These are phyloP conservation scores for Bipolaris sorokiniana DNA, from an alignment of 2,329 filamentous ascomycete genomes.

Conservation along the genomic window DNA sequence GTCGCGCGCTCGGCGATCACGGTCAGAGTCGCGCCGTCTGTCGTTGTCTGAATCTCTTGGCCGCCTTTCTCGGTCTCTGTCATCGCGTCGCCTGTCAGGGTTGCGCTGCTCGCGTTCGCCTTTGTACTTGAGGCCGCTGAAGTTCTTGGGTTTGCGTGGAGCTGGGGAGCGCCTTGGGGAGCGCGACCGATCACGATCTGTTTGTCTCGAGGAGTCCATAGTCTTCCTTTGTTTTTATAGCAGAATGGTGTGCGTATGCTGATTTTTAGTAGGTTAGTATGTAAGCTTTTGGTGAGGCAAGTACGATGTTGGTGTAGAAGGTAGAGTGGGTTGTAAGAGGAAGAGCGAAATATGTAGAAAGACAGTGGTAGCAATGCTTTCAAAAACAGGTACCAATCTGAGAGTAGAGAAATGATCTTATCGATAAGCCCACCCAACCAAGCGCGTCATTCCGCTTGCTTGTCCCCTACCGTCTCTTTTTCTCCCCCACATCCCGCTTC, in stretches of 20 bases:
- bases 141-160: constrained; percentile 44
- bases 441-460: constrained; percentile 18
- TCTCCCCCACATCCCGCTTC: constrained; percentile 11
- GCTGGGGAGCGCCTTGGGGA: constrained; percentile 30
- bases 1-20: constrained; percentile 4
- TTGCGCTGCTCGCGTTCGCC: constrained; percentile 34
- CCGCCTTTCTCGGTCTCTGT: constrained; percentile 28
- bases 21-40: constrained; percentile 5
- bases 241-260: neutral
- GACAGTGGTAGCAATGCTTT: neutral
- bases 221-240: neutral
- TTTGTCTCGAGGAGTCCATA: constrained; percentile 14
- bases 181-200: constrained; percentile 34
- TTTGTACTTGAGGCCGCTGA: constrained; percentile 66
- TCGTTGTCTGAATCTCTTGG: constrained; percentile 26
- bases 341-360: neutral
- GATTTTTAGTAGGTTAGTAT: neutral
- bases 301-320: neutral
- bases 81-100: constrained; percentile 14
- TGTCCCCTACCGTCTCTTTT: neutral
- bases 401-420: neutral
- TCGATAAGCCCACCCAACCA: constrained; percentile 5
- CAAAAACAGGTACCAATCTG: constrained; percentile 6
- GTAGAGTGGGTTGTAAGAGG: neutral
- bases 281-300: neutral